Conservation (phyloP, 257 asterid genomes). For the Solanum paucissectum region DNA sequence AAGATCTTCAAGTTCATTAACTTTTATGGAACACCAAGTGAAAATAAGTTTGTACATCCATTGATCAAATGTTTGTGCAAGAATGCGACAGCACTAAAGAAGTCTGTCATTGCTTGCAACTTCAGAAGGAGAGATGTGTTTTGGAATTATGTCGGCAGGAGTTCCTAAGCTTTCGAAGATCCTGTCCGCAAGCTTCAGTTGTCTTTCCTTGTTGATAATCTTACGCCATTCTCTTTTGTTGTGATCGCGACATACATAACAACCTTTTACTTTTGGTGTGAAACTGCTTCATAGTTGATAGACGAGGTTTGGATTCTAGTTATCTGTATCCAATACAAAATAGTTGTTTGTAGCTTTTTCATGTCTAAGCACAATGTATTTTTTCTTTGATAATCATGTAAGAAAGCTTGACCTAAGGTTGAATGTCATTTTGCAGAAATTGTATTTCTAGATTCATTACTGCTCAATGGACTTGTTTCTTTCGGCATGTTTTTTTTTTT, state of each 20-base stretch:
- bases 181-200: background rate
- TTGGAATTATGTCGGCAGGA: background rate
- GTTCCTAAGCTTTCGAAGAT: background rate
- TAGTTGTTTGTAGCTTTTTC: background rate
- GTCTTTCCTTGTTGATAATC: background rate
- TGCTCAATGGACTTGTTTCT: background rate
- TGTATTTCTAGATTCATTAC: background rate
- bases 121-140: background rate
- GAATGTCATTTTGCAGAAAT: background rate
- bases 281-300: background rate
- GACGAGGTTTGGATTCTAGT: background rate
- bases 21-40: background rate
- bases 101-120: background rate
- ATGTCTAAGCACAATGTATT: background rate
- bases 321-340: background rate
- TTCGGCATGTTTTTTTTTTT: background rate
- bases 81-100: background rate
- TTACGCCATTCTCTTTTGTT: background rate
- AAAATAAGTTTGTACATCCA: background rate
- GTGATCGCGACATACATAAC: background rate
- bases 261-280: background rate
- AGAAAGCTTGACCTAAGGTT: background rate
- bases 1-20: background rate
- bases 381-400: background rate
- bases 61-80: background rate